phyloP scores from a whole-genome alignment of 495 filamentous ascomycete species.

The Penicillium nucicola region DNA sequence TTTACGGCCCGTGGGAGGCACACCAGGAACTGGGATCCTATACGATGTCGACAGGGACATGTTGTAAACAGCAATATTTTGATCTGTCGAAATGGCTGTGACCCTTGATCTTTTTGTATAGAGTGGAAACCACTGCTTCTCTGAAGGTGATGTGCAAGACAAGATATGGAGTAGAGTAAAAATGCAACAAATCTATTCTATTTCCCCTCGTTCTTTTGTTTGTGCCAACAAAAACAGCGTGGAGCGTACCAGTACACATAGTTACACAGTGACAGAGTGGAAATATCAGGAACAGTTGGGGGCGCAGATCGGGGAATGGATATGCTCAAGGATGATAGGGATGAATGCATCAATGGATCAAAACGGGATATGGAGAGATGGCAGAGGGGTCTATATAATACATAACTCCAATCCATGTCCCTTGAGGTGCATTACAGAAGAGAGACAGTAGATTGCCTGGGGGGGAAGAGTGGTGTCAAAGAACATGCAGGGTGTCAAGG shows the following conservation, averaged over 20 bases:
- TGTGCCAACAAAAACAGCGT: conserved; percentile 9
- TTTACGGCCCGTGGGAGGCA: too few species aligned
- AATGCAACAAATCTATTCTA: conserved; percentile 31
- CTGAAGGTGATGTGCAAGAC: too few species aligned
- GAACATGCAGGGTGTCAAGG: conserved; percentile 2
- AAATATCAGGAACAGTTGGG: conserved; percentile 13
- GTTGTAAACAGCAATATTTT: too few species aligned
- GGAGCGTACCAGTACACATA: conserved; percentile 34
- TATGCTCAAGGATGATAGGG: conserved; percentile 26
- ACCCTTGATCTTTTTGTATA: too few species aligned
- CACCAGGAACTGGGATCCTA: too few species aligned
- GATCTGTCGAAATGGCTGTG: too few species aligned
- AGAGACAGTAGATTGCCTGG: conserved; percentile 4
- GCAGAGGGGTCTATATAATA: conserved; percentile 25
- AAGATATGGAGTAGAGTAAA: not conserved
- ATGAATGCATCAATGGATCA: conserved; percentile 10
- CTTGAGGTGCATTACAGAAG: conserved; percentile 11
- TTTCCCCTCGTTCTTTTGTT: conserved; percentile 11
- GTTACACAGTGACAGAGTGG: conserved; percentile 23
- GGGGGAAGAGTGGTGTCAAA: conserved; percentile 5
- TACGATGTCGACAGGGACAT: too few species aligned
- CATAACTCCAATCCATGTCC: conserved; percentile 22
- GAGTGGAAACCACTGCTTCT: too few species aligned
- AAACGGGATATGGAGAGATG: conserved; percentile 18
- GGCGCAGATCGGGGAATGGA: conserved; percentile 27